A percentile compares a stretch with the other conserved stretches of the same genome.
phyloP scores from a whole-genome alignment of 2,329 filamentous ascomycete species.

The Colletotrichum plurivorum region DNA sequence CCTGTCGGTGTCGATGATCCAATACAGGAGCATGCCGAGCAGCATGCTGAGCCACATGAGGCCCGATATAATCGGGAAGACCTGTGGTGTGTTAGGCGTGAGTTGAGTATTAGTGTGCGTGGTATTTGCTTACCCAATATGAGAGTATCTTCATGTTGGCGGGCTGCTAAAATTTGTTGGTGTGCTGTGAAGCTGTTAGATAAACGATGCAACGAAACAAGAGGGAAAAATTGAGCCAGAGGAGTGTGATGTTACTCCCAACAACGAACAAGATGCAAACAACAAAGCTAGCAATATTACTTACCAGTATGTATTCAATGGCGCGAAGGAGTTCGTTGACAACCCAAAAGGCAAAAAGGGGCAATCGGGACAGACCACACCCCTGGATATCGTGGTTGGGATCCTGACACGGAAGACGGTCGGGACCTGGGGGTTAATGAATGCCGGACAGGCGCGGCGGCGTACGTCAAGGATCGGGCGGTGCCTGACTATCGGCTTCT shows the following conservation, averaged over 20 bases:
- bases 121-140: constrained; percentile 53
- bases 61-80: constrained; percentile 79
- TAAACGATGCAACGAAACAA: too few species aligned
- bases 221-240: too few species aligned
- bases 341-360: not conserved
- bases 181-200: constrained; percentile 1
- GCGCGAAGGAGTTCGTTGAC: not conserved
- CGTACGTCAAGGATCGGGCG: constrained; percentile 28
- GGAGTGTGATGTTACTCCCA: too few species aligned
- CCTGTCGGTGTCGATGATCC: constrained; percentile 70
- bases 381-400: not conserved
- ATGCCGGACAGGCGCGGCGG: constrained; percentile 3
- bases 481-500: constrained; percentile 27
- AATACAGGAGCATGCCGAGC: constrained; percentile 78
- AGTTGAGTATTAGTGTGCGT: not conserved
- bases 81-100: constrained; percentile 51
- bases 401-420: not conserved
- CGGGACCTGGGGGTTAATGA: constrained; percentile 22
- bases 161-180: too few species aligned
- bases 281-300: not conserved
- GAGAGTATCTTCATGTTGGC: constrained; percentile 42
- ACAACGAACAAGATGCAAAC: too few species aligned
- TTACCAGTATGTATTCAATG: constrained; percentile 14
- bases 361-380: not conserved
- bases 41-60: constrained; percentile 77